Evolutionary conservation across 2,329 filamentous ascomycete genomes (phyloP).

Genomic region (Nemania bipapillata): DNA sequence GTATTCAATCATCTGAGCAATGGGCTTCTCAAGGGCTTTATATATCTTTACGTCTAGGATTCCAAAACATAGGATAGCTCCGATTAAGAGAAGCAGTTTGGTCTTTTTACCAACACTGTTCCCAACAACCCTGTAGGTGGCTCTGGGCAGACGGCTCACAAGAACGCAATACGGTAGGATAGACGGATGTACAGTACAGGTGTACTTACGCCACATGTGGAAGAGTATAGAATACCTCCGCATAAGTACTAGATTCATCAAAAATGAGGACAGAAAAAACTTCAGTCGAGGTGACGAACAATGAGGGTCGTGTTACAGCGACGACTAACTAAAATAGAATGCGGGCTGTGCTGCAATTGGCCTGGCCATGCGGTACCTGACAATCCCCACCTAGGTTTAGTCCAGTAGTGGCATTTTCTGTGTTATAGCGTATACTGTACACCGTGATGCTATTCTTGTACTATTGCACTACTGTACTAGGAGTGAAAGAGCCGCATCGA

Average conservation of each 20-base stretch:
- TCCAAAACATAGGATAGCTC: slow-evolving; percentile 13
- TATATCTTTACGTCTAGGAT: slow-evolving; percentile 22
- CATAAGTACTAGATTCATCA: slow-evolving; percentile 5
- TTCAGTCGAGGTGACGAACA: slow-evolving; percentile 38
- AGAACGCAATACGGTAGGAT: slow-evolving; percentile 23
- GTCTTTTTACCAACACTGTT: slow-evolving; percentile 21
- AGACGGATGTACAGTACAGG: not conserved
- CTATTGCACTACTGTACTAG: not conserved
- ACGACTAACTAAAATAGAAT: slow-evolving; percentile 43
- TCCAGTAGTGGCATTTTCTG: not conserved
- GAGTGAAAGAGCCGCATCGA: not conserved
- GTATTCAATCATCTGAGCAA: slow-evolving; percentile 6
- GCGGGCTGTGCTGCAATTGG: slow-evolving; percentile 46
- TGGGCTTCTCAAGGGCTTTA: slow-evolving; percentile 34
- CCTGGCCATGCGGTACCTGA: slow-evolving; percentile 49
- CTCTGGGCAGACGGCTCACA: slow-evolving; percentile 18
- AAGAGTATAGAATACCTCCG: not conserved
- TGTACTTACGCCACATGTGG: slow-evolving; percentile 5
- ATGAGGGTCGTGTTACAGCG: slow-evolving; percentile 43
- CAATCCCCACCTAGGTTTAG: slow-evolving; percentile 29
- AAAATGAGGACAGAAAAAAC: slow-evolving; percentile 30
- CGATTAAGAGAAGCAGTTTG: slow-evolving; percentile 27
- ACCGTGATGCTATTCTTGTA: slow-evolving; percentile 17
- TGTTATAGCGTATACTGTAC: not conserved
- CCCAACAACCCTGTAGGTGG: slow-evolving; percentile 30